These are phyloP conservation scores for Diutina scorzettiae DNA, from an alignment of 1,139 yeast species.

Conservation along the genomic window DNA sequence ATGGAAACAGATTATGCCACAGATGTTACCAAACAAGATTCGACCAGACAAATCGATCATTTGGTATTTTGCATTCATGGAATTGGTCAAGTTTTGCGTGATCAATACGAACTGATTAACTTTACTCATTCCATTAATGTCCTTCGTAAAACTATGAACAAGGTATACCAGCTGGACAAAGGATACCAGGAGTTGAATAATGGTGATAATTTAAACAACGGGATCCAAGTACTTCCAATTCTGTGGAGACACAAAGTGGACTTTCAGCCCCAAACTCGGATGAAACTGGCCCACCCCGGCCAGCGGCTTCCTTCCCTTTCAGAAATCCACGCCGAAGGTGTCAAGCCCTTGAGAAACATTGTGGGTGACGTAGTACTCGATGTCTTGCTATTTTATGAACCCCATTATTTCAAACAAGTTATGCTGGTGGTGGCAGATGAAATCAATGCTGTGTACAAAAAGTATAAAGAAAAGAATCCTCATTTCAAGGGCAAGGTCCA, in stretches of 20 bases:
- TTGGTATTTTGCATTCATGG: slow-evolving; percentile 83
- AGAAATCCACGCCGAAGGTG: slow-evolving; percentile 72
- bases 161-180: slow-evolving; percentile 37
- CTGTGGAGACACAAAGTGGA: slow-evolving; percentile 67
- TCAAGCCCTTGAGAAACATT: slow-evolving; percentile 61
- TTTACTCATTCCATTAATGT: slow-evolving; percentile 78
- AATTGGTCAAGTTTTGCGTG: slow-evolving; percentile 81
- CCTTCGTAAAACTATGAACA: slow-evolving; percentile 51
- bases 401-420: slow-evolving; percentile 52
- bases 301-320: slow-evolving; percentile 47
- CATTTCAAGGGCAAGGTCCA: slow-evolving; percentile 70
- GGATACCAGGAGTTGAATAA: slow-evolving; percentile 26
- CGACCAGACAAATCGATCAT: slow-evolving; percentile 58
- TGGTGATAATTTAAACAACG: slow-evolving; percentile 28
- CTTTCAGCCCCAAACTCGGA: slow-evolving; percentile 37
- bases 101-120: slow-evolving; percentile 67
- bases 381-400: slow-evolving; percentile 75
- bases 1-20: slow-evolving; percentile 42
- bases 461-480: slow-evolving; percentile 56
- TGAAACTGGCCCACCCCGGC: slow-evolving; percentile 16
- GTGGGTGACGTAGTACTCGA: slow-evolving; percentile 84
- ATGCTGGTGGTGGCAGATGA: slow-evolving; percentile 55
- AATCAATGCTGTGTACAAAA: slow-evolving; percentile 54
- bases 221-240: slow-evolving; percentile 66
- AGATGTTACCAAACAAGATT: slow-evolving; percentile 18